Conservation (phyloP, 2,329 filamentous ascomycete genomes). For the Monosporascus sp. region DNA sequence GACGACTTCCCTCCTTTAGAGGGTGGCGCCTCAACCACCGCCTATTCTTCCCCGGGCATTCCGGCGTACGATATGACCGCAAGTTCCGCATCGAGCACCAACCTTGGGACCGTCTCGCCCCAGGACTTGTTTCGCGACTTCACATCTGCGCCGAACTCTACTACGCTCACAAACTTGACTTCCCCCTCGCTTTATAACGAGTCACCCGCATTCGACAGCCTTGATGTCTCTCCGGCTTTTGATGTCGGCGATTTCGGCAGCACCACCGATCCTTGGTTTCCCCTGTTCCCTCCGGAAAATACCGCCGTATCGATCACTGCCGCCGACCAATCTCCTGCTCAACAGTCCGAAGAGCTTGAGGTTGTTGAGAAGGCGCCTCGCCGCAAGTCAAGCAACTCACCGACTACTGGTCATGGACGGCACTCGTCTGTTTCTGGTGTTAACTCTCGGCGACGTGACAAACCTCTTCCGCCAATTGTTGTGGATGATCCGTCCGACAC, state of each 20-base stretch:
- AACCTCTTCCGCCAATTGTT: conserved; percentile 73
- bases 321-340: conserved; percentile 37
- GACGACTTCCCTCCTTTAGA: conserved; percentile 56
- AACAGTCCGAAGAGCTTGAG: conserved; percentile 46
- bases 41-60: conserved; percentile 51
- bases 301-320: conserved; percentile 17
- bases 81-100: conserved; percentile 44
- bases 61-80: conserved; percentile 47
- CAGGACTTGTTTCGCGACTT: conserved; percentile 72
- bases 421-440: conserved; percentile 70
- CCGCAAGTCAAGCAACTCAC: conserved; percentile 45
- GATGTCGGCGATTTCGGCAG: conserved; percentile 52
- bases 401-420: conserved; percentile 41
- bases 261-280: conserved; percentile 60
- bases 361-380: conserved; percentile 37
- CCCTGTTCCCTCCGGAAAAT: conserved; percentile 61
- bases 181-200: conserved; percentile 76
- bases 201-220: conserved; percentile 71
- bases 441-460: conserved; percentile 69
- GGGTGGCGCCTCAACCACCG: conserved; percentile 42
- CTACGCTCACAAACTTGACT: conserved; percentile 76
- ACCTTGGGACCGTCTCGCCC: conserved; percentile 73
- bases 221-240: conserved; percentile 76
- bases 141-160: conserved; percentile 75
- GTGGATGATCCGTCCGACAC: conserved; percentile 70